These are phyloP conservation scores for Pouteria glomerata DNA, from an alignment of 148 eudicot genomes.

Conservation along the genomic window DNA sequence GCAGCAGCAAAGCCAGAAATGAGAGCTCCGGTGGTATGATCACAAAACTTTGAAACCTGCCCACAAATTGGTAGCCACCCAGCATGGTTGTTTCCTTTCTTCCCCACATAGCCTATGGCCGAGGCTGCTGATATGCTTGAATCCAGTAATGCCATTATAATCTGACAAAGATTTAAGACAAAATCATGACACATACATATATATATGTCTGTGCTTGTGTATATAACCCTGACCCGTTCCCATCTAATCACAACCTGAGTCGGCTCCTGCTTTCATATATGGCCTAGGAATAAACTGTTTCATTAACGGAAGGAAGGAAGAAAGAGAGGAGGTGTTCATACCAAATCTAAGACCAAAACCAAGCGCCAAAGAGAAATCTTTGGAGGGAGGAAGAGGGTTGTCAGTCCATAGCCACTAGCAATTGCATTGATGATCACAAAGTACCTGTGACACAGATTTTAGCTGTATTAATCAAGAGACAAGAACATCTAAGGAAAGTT, in stretches of 20 bases:
- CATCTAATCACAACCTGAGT: too few species aligned
- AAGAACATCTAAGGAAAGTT: too few species aligned
- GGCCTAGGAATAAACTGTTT: too few species aligned
- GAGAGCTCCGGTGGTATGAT: constrained; percentile 48
- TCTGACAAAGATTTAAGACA: constrained; percentile 48
- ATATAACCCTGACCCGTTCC: too few species aligned
- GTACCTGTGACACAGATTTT: too few species aligned
- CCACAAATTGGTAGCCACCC: constrained; percentile 90
- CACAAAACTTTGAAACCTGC: constrained; percentile 77
- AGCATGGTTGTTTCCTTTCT: constrained; percentile 68
- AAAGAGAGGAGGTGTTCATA: constrained; percentile 11
- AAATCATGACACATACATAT: too few species aligned
- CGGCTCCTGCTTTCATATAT: too few species aligned
- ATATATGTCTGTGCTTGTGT: too few species aligned
- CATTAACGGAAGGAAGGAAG: too few species aligned
- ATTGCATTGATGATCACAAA: constrained; percentile 35
- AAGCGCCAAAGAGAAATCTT: constrained; percentile 30
- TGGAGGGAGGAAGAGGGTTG: constrained; percentile 32
- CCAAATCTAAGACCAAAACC: constrained; percentile 41
- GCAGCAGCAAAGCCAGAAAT: constrained; percentile 46
- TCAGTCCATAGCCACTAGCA: constrained; percentile 34
- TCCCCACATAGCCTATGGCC: constrained; percentile 72
- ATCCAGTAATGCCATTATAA: constrained; percentile 44
- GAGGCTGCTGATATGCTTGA: constrained; percentile 69
- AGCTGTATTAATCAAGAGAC: too few species aligned